Conservation (phyloP, 805 yeast genomes). For the Zygoascus flipseniorum region DNA sequence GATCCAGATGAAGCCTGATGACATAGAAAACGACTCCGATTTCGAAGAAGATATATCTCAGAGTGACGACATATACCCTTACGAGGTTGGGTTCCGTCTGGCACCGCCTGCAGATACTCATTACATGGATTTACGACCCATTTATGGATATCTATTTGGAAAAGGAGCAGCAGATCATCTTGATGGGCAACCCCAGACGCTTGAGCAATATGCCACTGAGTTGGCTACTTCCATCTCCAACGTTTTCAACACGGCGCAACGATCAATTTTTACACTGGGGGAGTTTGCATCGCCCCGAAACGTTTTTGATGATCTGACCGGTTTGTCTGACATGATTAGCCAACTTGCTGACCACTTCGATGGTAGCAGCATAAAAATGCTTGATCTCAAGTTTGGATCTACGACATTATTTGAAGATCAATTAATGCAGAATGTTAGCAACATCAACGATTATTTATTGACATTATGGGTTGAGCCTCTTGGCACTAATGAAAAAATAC, state of each 20-base stretch:
- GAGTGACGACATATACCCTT: not conserved
- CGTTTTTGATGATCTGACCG: not conserved
- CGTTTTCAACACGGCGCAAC: not conserved
- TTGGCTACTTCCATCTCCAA: not conserved
- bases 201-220: not conserved
- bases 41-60: not conserved
- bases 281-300: not conserved
- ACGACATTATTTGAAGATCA: slow-evolving; percentile 8
- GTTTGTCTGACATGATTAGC: not conserved
- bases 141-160: not conserved
- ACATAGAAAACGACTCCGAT: not conserved
- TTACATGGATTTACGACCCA: not conserved
- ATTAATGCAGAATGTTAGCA: slow-evolving; percentile 3
- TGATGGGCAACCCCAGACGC: not conserved
- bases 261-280: not conserved
- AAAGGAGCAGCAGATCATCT: not conserved
- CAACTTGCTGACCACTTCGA: slow-evolving; percentile 1
- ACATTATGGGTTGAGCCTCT: slow-evolving; percentile 21
- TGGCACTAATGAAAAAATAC: slow-evolving; percentile 10
- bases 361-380: not conserved
- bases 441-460: slow-evolving; percentile 11
- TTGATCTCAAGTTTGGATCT: slow-evolving; percentile 4
- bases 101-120: not conserved
- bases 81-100: not conserved
- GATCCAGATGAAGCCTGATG: not conserved